phyloP scores from a whole-genome alignment of 176 grass and related monocot genomes.

The Typha latifolia region DNA sequence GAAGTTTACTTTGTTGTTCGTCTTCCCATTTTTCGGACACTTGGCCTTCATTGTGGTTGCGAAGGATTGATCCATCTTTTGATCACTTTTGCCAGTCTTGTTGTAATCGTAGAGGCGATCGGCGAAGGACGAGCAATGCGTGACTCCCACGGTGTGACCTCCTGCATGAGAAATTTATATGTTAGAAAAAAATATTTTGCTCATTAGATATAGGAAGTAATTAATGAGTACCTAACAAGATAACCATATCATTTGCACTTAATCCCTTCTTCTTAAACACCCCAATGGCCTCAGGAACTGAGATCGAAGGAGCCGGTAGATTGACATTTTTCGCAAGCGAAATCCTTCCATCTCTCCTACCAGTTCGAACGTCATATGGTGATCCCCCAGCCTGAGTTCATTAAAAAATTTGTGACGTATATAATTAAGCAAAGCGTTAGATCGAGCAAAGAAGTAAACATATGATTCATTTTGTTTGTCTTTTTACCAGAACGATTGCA shows the following conservation, averaged over 20 bases:
- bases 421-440: neutral
- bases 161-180: conserved; percentile 30
- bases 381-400: conserved; percentile 25
- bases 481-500: conserved; percentile 45
- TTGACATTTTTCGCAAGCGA: conserved; percentile 37
- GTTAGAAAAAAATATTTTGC: too few relatives aligned
- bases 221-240: conserved; percentile 52
- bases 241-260: conserved; percentile 44
- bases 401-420: neutral
- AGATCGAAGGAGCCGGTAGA: conserved; percentile 30
- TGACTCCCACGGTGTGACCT: conserved; percentile 68
- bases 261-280: conserved; percentile 51
- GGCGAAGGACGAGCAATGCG: conserved; percentile 62
- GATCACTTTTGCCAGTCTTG: conserved; percentile 36
- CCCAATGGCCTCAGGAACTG: conserved; percentile 31
- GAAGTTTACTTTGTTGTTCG: too few relatives aligned
- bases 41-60: too few relatives aligned
- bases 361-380: conserved; percentile 41
- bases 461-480: neutral
- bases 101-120: conserved; percentile 57
- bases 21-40: too few relatives aligned
- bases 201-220: too few relatives aligned
- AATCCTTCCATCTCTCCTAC: conserved; percentile 54
- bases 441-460: too few relatives aligned
- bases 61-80: conserved; percentile 16